A percentile compares a stretch with the other conserved stretches of the same genome.
These are phyloP conservation scores for Leishmania tarentolae DNA, from an alignment of 208 protist genomes.

Conservation along the genomic window DNA sequence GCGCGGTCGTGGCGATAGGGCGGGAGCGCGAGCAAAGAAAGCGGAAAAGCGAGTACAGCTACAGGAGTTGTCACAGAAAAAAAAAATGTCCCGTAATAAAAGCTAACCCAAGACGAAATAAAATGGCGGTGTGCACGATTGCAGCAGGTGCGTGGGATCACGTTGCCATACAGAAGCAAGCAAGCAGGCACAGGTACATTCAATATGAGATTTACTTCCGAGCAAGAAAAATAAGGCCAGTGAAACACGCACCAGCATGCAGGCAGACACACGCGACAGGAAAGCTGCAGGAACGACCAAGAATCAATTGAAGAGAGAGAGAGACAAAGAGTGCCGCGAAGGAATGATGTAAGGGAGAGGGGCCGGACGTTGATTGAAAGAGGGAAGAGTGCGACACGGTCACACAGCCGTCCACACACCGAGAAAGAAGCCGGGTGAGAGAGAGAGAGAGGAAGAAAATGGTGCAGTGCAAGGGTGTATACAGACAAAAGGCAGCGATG, in stretches of 20 bases:
- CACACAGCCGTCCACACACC: not conserved
- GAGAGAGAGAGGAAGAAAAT: not conserved
- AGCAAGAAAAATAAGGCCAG: not conserved
- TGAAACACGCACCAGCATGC: not conserved
- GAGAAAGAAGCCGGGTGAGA: not conserved
- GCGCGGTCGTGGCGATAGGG: no score
- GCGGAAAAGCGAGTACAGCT: no score
- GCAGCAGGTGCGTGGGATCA: no score
- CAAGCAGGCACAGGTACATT: no score
- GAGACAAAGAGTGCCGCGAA: no score
- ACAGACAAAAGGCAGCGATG: slow-evolving; percentile 5
- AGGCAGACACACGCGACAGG: not conserved
- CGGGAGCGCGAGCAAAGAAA: no score
- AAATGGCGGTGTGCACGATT: no score
- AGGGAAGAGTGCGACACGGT: not conserved
- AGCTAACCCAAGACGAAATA: no score
- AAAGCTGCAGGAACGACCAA: not conserved
- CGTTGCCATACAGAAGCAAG: no score
- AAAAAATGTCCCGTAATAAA: no score
- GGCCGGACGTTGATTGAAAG: not conserved
- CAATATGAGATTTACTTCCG: no score
- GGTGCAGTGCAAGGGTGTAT: not conserved
- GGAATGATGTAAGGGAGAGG: not conserved
- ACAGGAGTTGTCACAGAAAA: no score
- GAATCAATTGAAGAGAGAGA: not conserved